Percentiles rank a stretch among this genome's conserved stretches.
phyloP scores from a whole-genome alignment of 176 grass and related monocot species.

The Oryza nivara region DNA sequence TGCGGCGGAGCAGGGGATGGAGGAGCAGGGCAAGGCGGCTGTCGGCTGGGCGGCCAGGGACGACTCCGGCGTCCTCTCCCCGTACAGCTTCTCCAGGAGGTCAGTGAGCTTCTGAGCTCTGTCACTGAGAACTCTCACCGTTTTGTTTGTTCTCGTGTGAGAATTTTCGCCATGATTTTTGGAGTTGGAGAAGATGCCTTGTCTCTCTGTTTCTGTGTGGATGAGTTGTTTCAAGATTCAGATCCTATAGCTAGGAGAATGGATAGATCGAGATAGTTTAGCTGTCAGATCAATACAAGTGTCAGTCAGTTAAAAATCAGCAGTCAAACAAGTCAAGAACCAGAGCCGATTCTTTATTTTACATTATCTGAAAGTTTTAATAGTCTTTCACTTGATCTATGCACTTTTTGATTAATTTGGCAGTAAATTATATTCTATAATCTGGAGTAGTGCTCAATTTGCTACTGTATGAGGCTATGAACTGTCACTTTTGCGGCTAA shows the following conservation, averaged over 20 bases:
- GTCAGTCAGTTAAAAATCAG: neutral
- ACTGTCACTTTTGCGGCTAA: neutral
- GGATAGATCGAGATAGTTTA: neutral
- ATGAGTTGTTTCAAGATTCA: neutral
- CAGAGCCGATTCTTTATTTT: no score
- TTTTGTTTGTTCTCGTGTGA: no score
- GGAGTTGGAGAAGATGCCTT: neutral
- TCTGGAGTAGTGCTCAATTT: neutral
- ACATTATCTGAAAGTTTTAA: no score
- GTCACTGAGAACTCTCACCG: no score
- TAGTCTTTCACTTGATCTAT: no score
- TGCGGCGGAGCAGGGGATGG: slow-evolving; percentile 35
- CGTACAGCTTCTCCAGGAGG: slow-evolving; percentile 68
- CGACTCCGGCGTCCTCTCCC: slow-evolving; percentile 57
- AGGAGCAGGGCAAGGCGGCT: slow-evolving; percentile 39
- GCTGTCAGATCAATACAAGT: neutral
- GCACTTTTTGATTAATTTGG: no score
- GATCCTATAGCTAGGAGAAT: neutral
- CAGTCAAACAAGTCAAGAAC: neutral
- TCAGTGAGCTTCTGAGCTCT: neutral
- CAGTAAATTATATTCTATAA: no score
- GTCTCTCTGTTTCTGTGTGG: no score
- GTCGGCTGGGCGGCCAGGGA: slow-evolving; percentile 76
- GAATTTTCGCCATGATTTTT: neutral
- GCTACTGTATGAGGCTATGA: neutral